A percentile compares a stretch with the other conserved stretches of the same genome.
phyloP scores from a whole-genome alignment of 2,329 filamentous ascomycete species.

The Fusarium foetens region DNA sequence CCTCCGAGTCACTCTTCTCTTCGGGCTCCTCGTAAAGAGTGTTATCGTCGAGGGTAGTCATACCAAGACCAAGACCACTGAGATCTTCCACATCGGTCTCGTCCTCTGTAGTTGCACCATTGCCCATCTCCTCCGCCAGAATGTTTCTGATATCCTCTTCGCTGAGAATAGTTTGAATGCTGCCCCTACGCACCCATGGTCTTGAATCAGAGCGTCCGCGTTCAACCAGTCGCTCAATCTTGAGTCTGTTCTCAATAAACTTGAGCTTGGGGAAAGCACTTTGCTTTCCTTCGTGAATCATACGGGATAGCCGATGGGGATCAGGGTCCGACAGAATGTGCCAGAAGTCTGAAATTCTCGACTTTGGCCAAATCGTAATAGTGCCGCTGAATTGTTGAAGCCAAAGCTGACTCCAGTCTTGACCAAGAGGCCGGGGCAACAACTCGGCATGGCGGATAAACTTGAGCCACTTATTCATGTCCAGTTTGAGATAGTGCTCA shows the following conservation, averaged over 20 bases:
- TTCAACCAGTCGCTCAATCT: conserved; percentile 78
- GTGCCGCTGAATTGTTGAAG: conserved; percentile 94
- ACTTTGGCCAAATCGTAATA: conserved; percentile 95
- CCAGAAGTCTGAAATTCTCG: conserved; percentile 79
- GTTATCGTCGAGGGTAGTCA: conserved; percentile 44
- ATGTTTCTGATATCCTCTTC: conserved; percentile 68
- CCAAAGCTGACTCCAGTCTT: conserved; percentile 98
- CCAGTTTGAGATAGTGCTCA: conserved; percentile 95
- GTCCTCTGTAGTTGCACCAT: conserved; percentile 50
- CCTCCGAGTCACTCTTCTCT: conserved; percentile 36
- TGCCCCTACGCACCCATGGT: conserved; percentile 58
- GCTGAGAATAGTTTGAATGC: conserved; percentile 69
- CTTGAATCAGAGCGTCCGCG: conserved; percentile 65
- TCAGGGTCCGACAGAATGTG: conserved; percentile 88
- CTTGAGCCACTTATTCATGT: conserved; percentile 97
- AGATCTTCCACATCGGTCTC: conserved; percentile 51
- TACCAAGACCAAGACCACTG: conserved; percentile 40
- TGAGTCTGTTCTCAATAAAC: conserved; percentile 88
- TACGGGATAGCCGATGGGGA: conserved; percentile 77
- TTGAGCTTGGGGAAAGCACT: conserved; percentile 91
- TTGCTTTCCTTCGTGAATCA: conserved; percentile 91
- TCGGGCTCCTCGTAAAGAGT: conserved; percentile 36
- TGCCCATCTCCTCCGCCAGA: conserved; percentile 51
- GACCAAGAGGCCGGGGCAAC: conserved; percentile 86
- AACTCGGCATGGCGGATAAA: conserved; percentile 93